Percentiles rank a stretch among this genome's conserved stretches.
Conservation (phyloP, 345 rosid species). For the Citrus sinensis region DNA sequence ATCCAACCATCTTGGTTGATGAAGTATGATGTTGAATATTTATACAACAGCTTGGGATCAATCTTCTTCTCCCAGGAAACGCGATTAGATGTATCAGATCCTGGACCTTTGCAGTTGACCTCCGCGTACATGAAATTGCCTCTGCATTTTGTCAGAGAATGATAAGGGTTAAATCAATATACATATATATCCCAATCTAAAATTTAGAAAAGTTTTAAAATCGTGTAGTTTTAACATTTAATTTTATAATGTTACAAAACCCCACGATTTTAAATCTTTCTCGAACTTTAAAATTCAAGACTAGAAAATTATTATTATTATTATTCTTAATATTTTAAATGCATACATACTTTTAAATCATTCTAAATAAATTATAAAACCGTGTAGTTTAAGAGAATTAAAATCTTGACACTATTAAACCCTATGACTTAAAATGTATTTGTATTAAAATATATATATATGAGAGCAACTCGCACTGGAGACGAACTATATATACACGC, state of each 20-base stretch:
- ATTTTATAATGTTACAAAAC: no score
- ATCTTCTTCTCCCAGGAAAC: slow-evolving; percentile 27
- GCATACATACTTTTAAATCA: accelerated
- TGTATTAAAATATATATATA: no score
- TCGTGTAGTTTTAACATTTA: no score
- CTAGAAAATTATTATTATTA: no score
- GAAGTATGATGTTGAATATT: slow-evolving; percentile 17
- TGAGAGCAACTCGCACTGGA: no score
- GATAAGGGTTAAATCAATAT: no score
- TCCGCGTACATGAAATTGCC: slow-evolving; percentile 13
- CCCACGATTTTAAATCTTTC: accelerated
- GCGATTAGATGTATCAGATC: slow-evolving; percentile 19
- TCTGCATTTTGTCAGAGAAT: not conserved
- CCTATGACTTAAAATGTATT: accelerated
- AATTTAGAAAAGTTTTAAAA: no score
- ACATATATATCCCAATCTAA: no score
- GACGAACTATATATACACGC: no score
- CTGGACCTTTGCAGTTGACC: slow-evolving; percentile 21
- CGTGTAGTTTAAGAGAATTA: not conserved
- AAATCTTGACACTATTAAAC: no score
- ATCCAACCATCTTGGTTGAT: slow-evolving; percentile 35
- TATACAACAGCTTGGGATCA: not conserved
- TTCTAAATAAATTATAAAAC: no score
- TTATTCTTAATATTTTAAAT: no score
- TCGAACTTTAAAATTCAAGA: accelerated